These are phyloP conservation scores for Alternaria burnsii DNA, from an alignment of 2,329 filamentous ascomycete genomes.

Conservation along the genomic window DNA sequence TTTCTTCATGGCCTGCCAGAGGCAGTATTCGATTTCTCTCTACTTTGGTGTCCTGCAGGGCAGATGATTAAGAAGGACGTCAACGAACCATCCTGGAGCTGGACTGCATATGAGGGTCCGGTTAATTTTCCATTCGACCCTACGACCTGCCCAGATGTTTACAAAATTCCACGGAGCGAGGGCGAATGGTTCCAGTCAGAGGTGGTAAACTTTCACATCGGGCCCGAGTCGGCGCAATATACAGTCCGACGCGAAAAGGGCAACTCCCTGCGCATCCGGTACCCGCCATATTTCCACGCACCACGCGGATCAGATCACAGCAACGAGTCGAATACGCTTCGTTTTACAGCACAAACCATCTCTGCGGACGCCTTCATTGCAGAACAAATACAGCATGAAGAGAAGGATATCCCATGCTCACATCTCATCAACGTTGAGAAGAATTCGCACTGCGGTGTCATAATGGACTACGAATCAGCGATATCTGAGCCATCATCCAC, in stretches of 20 bases:
- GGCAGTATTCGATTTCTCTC: slow-evolving; percentile 41
- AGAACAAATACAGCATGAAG: slow-evolving; percentile 35
- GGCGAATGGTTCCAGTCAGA: slow-evolving; percentile 42
- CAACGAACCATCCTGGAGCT: slow-evolving; percentile 45
- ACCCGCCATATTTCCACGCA: slow-evolving; percentile 39
- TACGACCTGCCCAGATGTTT: slow-evolving; percentile 42
- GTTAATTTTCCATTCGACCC: slow-evolving; percentile 48
- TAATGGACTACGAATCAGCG: slow-evolving; percentile 40
- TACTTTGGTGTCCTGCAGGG: slow-evolving; percentile 46
- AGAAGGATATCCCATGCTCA: slow-evolving; percentile 33
- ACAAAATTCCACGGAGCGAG: slow-evolving; percentile 26
- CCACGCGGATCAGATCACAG: slow-evolving; percentile 29
- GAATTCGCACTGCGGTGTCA: slow-evolving; percentile 37
- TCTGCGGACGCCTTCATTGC: slow-evolving; percentile 36
- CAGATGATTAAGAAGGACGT: slow-evolving; percentile 21
- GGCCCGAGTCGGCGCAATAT: slow-evolving; percentile 33
- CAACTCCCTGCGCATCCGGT: slow-evolving; percentile 31
- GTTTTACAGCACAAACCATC: slow-evolving; percentile 38
- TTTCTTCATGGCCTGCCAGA: slow-evolving; percentile 46
- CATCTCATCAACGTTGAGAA: slow-evolving; percentile 33
- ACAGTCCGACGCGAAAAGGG: slow-evolving; percentile 41
- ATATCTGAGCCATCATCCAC: slow-evolving; percentile 28
- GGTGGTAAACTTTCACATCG: slow-evolving; percentile 37
- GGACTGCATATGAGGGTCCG: slow-evolving; percentile 37
- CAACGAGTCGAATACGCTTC: slow-evolving; percentile 32